Percentiles rank a stretch among this genome's conserved stretches.
phyloP scores from a whole-genome alignment of 2,329 filamentous ascomycete genomes.

The Alternaria postmessia region DNA sequence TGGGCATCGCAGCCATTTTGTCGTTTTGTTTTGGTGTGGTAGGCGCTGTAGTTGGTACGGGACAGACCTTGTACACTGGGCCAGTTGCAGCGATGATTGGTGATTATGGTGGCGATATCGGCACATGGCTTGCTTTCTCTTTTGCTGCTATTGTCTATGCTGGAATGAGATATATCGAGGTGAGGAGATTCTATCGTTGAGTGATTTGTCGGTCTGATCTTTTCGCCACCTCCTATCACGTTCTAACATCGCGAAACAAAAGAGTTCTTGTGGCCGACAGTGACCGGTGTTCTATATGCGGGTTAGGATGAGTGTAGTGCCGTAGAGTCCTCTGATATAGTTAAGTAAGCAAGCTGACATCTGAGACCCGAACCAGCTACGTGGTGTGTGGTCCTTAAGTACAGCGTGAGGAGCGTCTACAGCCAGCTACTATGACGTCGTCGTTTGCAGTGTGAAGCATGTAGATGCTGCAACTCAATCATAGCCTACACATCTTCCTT shows the following conservation, averaged over 20 bases:
- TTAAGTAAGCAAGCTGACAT: neutral
- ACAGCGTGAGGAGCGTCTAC: neutral
- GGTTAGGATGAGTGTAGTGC: neutral
- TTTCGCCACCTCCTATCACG: neutral
- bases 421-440: neutral
- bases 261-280: neutral
- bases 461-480: neutral
- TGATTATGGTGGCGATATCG: neutral
- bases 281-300: neutral
- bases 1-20: too few species aligned
- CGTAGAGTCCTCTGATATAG: neutral
- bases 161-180: neutral
- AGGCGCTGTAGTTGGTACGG: neutral
- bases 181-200: neutral
- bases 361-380: neutral
- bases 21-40: too few species aligned
- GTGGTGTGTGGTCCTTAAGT: neutral
- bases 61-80: neutral
- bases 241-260: neutral
- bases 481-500: conserved; percentile 19
- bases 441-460: neutral
- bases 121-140: neutral
- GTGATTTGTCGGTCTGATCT: neutral
- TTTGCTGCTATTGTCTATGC: neutral
- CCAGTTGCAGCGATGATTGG: neutral